These are phyloP conservation scores for Penicillium soppii DNA, from an alignment of 495 filamentous ascomycete species.

Conservation along the genomic window DNA sequence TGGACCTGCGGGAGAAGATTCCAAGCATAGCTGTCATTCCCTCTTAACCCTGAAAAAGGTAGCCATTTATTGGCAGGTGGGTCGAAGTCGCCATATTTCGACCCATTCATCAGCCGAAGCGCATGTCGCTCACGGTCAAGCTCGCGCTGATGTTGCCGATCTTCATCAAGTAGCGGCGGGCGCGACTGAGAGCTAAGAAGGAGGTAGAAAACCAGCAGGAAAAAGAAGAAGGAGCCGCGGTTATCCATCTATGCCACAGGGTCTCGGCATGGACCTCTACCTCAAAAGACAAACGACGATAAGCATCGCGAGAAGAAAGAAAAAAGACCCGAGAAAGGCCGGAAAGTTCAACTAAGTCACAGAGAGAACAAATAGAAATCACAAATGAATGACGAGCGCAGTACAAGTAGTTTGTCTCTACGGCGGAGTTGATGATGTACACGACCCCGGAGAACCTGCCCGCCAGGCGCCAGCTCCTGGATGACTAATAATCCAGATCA, in stretches of 20 bases:
- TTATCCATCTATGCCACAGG: conserved; percentile 46
- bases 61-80: conserved; percentile 59
- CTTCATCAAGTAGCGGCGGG: conserved; percentile 46
- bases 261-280: conserved; percentile 33
- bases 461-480: conserved; percentile 6
- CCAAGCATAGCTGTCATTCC: conserved; percentile 76
- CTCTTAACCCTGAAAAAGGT: conserved; percentile 73
- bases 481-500: conserved; percentile 6
- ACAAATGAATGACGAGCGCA: conserved; percentile 31
- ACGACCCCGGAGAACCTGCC: conserved; percentile 15
- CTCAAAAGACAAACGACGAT: conserved; percentile 20
- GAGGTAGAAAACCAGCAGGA: conserved; percentile 50
- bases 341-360: conserved; percentile 4
- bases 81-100: conserved; percentile 73
- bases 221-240: conserved; percentile 49
- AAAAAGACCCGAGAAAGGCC: background rate
- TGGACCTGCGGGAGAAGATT: conserved; percentile 55
- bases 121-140: conserved; percentile 54
- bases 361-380: background rate
- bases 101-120: conserved; percentile 65
- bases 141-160: conserved; percentile 43
- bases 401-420: conserved; percentile 1
- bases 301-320: conserved; percentile 22
- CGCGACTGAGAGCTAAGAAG: conserved; percentile 46
- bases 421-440: conserved; percentile 41